These are phyloP conservation scores for Pichia californica DNA, from an alignment of 805 yeast species.

Conservation along the genomic window DNA sequence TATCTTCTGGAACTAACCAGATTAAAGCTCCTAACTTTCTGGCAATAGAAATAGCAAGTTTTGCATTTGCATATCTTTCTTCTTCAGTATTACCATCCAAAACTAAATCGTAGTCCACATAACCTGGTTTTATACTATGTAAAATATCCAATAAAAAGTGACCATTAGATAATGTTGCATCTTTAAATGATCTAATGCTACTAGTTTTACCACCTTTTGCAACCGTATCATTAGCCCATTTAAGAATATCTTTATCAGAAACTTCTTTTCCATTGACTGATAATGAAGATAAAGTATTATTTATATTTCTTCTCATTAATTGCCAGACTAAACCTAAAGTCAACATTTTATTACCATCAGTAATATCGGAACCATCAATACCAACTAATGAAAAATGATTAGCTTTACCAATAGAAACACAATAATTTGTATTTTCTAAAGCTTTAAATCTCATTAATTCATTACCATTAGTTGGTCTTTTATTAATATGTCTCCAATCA, in stretches of 20 bases:
- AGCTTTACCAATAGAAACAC: slow-evolving; percentile 93
- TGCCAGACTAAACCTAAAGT: slow-evolving; percentile 97
- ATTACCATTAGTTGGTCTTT: slow-evolving; percentile 66
- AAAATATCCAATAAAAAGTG: slow-evolving; percentile 83
- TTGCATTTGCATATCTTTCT: slow-evolving; percentile 88
- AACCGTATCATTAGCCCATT: slow-evolving; percentile 89
- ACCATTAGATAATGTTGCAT: slow-evolving; percentile 67
- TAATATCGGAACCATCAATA: slow-evolving; percentile 95
- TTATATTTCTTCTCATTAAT: slow-evolving; percentile 93
- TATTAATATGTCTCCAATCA: slow-evolving; percentile 70
- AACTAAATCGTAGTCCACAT: slow-evolving; percentile 92
- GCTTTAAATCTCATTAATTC: slow-evolving; percentile 91
- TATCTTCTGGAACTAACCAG: slow-evolving; percentile 99
- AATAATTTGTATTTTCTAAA: slow-evolving; percentile 94
- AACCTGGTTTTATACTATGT: slow-evolving; percentile 93
- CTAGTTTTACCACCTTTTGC: slow-evolving; percentile 75
- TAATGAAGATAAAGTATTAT: slow-evolving; percentile 69
- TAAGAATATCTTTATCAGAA: slow-evolving; percentile 78
- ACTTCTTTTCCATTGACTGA: slow-evolving; percentile 69
- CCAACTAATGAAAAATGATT: slow-evolving; percentile 93
- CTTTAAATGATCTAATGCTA: slow-evolving; percentile 78
- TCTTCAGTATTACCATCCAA: slow-evolving; percentile 73
- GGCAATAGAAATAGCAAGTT: slow-evolving; percentile 95
- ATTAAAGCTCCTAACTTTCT: slow-evolving; percentile 96
- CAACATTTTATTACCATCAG: slow-evolving; percentile 84